Conservation (phyloP, 78 protist species). For the Dictyostelium firmibasis region DNA sequence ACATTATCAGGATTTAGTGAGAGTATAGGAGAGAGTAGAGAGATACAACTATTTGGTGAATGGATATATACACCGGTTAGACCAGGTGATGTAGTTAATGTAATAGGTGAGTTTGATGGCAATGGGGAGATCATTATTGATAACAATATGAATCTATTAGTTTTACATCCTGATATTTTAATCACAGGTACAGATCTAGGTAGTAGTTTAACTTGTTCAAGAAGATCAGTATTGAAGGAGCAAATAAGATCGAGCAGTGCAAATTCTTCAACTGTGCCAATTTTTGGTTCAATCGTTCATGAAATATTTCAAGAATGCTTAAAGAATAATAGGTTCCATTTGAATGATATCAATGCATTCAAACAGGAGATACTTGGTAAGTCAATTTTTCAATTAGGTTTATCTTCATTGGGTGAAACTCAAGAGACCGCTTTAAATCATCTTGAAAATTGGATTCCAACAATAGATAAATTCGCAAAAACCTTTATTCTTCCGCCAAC, state of each 20-base stretch:
- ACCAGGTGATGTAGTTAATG: constrained; percentile 43
- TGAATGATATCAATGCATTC: neutral
- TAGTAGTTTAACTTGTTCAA: constrained; percentile 48
- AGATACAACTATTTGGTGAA: constrained; percentile 16
- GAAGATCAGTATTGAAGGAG: constrained; percentile 45
- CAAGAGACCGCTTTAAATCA: neutral
- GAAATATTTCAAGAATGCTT: constrained; percentile 65
- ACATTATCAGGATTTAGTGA: constrained; percentile 36
- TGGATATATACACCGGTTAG: constrained; percentile 18
- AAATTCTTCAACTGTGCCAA: constrained; percentile 1
- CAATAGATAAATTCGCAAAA: neutral
- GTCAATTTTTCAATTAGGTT: neutral
- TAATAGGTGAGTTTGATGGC: constrained; percentile 38
- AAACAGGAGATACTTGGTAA: constrained; percentile 22
- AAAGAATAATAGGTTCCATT: neutral
- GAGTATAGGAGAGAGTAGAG: neutral
- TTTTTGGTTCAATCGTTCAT: constrained; percentile 59
- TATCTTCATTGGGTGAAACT: constrained; percentile 63
- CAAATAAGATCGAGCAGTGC: neutral
- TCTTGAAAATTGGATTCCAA: constrained; percentile 14
- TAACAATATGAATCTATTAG: constrained; percentile 11
- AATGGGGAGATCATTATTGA: neutral
- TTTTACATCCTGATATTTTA: constrained; percentile 50
- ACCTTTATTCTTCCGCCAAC: neutral
- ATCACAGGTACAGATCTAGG: constrained; percentile 75